Evolutionary conservation across 2,329 filamentous ascomycete species (phyloP), one percentile per base, ranked within the genome.

Genomic region (Tothia fuscella): DNA sequence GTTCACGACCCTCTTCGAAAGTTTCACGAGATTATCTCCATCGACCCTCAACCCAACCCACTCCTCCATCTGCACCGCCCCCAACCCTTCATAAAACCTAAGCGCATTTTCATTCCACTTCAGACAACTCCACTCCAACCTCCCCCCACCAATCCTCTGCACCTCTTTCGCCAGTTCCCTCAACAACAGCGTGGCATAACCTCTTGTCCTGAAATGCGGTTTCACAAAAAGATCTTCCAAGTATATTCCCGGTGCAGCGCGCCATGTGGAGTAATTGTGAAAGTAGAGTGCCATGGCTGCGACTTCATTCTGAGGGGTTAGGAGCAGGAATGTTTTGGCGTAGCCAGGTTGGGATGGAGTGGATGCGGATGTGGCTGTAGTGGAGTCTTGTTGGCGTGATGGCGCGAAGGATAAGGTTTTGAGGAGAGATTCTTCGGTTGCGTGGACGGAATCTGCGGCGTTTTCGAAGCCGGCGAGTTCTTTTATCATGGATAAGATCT

Each of bases 191-290:
- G 80, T 82, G 29, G 88, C 89, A 56, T 89, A 93, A 1, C 88
- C 88, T 47, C 74, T 75, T 25, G 79, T 79, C 3, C 91, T 70
- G 52, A 82, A 78, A 33, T 66, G 65, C 1, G 77, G 71, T 51
- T 77, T 71, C 30, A 98, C 85, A 54, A 80, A 94, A n/a, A 96
- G 67, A 56, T 96, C 89, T 60, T 96, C 89, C 28, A 96, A 78
- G 60, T 93, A 94, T 55, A 98, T 82, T 3, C 89, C 89, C 0
- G 88, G 77, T 34, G 74, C 75, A n/a, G 82, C 29, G 17, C 82
- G 76, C 91, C 91, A 96, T 1, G 89, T 95, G 55, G 80, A 86
- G 64, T 94, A 96, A 64, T 89, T 96, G 70, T 89, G 87, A 61
- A 93, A 96, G 65, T 87, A 95, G 30, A 95, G 64, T 1, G 87